Base-by-base conservation (phyloP, 345 rosid species). In the Salix koriyanagi region DNA sequence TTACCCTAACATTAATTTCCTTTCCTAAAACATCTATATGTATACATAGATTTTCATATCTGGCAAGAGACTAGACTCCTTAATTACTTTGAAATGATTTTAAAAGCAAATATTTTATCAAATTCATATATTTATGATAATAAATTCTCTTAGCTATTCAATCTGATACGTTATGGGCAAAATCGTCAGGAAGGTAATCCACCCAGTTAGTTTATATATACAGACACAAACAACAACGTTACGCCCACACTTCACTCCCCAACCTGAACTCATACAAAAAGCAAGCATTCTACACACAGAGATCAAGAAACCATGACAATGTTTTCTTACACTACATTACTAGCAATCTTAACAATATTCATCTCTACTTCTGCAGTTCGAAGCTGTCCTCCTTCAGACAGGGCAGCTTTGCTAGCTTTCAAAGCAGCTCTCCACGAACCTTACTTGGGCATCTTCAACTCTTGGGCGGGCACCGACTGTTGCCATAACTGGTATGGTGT, bases 401-500 rank as follows among this genome's bases (percentile, higher is more conserved):
- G 85, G 71, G 89, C 84, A 19, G 97, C 99, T 12, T 87, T 93
- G 2, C 75, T 90, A 9, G 89, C 88, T 56, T 85, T 95, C 87
- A 85, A 83, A 54, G 80, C 90, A 21, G 88, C 89, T 73, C 97
- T 95, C 62, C 86, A 84, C 68, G 97, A 93, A 77, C 85, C 96
- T 0, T 60, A 84, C 85, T 77, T 91, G 34, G 93, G 94, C 77
- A 86, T 93, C 75, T 95, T 95, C 91, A 85, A 87, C 19, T 76
- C 97, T 1, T 95, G 99, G 99, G 86, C 79, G 11, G 97, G 97
- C 28, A 46, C 56, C 65, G 92, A 95, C 88, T 95, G 99, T 78
- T 95, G 99, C 82, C 88, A 82, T 73, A 89, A 84, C 80, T 93
- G 99, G 99, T 88, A 93, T 81, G 99, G 97, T 67, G 68, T 95